Conservation (phyloP, 2,329 filamentous ascomycete species). For the Aspergillus intermedius region DNA sequence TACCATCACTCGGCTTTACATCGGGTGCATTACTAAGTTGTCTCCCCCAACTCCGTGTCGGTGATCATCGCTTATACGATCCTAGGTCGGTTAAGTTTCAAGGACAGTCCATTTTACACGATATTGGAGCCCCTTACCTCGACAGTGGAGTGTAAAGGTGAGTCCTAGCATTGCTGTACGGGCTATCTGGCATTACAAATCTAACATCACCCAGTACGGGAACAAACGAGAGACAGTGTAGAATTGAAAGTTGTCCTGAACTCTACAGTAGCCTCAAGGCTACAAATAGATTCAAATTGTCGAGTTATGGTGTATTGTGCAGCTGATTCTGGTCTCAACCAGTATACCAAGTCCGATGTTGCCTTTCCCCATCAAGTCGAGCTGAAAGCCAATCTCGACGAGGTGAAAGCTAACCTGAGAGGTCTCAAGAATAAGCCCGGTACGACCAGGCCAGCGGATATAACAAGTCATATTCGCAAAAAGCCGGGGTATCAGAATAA, state of each 20-base stretch:
- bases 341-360: slow-evolving; percentile 61
- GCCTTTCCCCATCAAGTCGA: slow-evolving; percentile 90
- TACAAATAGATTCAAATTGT: slow-evolving; percentile 56
- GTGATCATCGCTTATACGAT: slow-evolving; percentile 26
- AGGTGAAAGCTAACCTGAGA: slow-evolving; percentile 87
- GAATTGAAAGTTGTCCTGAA: slow-evolving; percentile 55
- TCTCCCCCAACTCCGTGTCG: slow-evolving; percentile 1
- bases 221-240: slow-evolving; percentile 53
- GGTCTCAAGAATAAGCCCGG: slow-evolving; percentile 95
- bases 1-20: slow-evolving; percentile 24
- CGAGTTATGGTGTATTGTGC: slow-evolving; percentile 81
- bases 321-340: slow-evolving; percentile 51
- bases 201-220: slow-evolving; percentile 44
- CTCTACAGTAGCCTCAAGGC: slow-evolving; percentile 47
- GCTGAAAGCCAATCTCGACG: slow-evolving; percentile 78
- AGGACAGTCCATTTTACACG: slow-evolving; percentile 78
- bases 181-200: slow-evolving; percentile 12
- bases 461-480: slow-evolving; percentile 68
- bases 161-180: slow-evolving; percentile 22
- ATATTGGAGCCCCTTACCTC: slow-evolving; percentile 60
- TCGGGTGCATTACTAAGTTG: slow-evolving; percentile 18
- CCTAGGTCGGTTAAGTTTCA: slow-evolving; percentile 52
- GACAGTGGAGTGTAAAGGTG: slow-evolving; percentile 67
- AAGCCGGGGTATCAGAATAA: slow-evolving; percentile 65
- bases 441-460: slow-evolving; percentile 86